Conservation (phyloP, 805 yeast genomes). For the Hanseniaspora taiwanica region DNA sequence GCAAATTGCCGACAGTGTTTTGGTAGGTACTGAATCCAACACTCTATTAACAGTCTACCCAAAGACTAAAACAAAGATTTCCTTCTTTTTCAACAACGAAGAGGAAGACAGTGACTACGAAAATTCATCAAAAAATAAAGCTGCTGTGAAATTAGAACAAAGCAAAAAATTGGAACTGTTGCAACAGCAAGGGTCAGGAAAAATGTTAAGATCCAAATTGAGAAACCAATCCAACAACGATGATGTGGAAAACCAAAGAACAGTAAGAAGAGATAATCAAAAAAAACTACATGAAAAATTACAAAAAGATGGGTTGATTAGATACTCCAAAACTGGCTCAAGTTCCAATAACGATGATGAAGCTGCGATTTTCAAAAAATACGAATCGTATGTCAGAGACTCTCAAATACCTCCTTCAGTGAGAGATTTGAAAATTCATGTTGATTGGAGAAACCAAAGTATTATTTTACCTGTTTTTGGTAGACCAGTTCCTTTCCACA, state of each 20-base stretch:
- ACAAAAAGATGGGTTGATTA: conserved; percentile 73
- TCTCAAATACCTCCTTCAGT: conserved; percentile 79
- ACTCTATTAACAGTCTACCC: conserved; percentile 60
- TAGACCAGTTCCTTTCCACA: conserved; percentile 95
- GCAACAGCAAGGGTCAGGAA: conserved; percentile 29
- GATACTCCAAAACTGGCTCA: conserved; percentile 49
- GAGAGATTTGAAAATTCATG: conserved; percentile 72
- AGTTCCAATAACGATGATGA: conserved; percentile 28
- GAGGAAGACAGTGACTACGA: conserved; percentile 31
- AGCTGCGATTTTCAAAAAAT: conserved; percentile 71
- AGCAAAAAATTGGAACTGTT: conserved; percentile 17
- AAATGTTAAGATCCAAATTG: conserved; percentile 63
- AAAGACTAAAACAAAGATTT: conserved; percentile 58
- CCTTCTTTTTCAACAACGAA: conserved; percentile 72
- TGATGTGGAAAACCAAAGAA: conserved; percentile 60
- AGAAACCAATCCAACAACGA: conserved; percentile 57
- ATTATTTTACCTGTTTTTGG: conserved; percentile 86
- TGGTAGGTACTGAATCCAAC: conserved; percentile 30
- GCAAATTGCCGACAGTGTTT: conserved; percentile 68
- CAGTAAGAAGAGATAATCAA: conserved; percentile 72
- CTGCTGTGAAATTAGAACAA: conserved; percentile 12
- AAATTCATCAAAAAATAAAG: conserved; percentile 19
- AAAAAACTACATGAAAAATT: conserved; percentile 69
- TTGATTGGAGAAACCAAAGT: conserved; percentile 79
- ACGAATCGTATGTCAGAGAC: conserved; percentile 89